These are phyloP conservation scores for Mycena pura DNA, from an alignment of 768 basidiomycete species.

Conservation along the genomic window DNA sequence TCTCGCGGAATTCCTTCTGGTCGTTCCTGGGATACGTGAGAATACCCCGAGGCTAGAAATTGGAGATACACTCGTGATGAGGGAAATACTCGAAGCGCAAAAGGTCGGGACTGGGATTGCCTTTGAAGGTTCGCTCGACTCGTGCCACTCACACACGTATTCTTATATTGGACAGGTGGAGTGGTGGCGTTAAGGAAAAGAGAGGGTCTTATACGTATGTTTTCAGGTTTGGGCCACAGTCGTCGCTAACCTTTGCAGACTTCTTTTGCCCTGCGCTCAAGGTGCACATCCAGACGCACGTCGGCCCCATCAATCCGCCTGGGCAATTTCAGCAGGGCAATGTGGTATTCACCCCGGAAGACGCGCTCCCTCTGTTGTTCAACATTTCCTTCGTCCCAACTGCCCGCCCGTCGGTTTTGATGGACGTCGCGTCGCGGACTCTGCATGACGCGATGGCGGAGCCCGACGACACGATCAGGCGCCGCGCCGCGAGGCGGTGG, in stretches of 20 bases:
- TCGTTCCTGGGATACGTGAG: constrained; percentile 48
- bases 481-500: constrained; percentile 48
- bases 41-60: constrained; percentile 50
- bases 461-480: constrained; percentile 12
- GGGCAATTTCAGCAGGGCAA: constrained; percentile 4
- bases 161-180: constrained; percentile 27
- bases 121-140: constrained; percentile 43
- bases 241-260: constrained; percentile 30
- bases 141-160: neutral
- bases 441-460: constrained; percentile 34
- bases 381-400: constrained; percentile 59
- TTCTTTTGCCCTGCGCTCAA: constrained; percentile 48
- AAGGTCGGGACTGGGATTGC: constrained; percentile 46
- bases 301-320: constrained; percentile 25
- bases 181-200: constrained; percentile 51
- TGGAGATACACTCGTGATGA: constrained; percentile 52
- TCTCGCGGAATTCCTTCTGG: constrained; percentile 44
- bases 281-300: constrained; percentile 45
- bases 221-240: neutral
- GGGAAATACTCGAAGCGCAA: constrained; percentile 44
- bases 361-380: constrained; percentile 48
- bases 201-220: constrained; percentile 55
- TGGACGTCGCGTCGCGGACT: constrained; percentile 47
- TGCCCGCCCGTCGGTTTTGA: constrained; percentile 46
- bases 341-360: constrained; percentile 40